Percentiles rank a stretch among this genome's conserved stretches.
Evolutionary conservation across 345 rosid species (phyloP).

Genomic region (Salix brachista): DNA sequence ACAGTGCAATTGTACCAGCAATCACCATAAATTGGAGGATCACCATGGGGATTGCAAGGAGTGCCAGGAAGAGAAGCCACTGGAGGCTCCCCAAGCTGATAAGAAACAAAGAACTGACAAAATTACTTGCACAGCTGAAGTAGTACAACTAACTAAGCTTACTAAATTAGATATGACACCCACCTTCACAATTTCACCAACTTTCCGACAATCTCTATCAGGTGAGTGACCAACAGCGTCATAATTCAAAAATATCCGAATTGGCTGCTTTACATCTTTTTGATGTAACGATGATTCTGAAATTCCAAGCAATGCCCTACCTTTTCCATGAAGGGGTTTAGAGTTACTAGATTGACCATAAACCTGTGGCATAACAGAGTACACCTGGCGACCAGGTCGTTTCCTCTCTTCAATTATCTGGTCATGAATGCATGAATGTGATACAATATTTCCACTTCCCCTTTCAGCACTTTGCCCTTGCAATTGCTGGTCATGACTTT

Average conservation of each 20-base stretch:
- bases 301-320: slow-evolving; percentile 74
- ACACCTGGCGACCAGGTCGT: slow-evolving; percentile 76
- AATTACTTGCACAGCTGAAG: slow-evolving; percentile 10
- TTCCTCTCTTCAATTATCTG: slow-evolving; percentile 84
- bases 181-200: slow-evolving; percentile 92
- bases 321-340: slow-evolving; percentile 44
- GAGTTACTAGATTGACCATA: slow-evolving; percentile 47
- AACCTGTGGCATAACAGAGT: slow-evolving; percentile 83
- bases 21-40: slow-evolving; percentile 82
- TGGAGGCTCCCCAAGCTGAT: slow-evolving; percentile 92
- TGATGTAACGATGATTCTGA: slow-evolving; percentile 26
- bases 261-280: slow-evolving; percentile 69
- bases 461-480: slow-evolving; percentile 38
- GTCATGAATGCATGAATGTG: slow-evolving; percentile 96
- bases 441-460: slow-evolving; percentile 40
- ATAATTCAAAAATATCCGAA: slow-evolving; percentile 88
- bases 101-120: slow-evolving; percentile 6
- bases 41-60: slow-evolving; percentile 71
- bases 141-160: neutral
- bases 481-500: slow-evolving; percentile 28
- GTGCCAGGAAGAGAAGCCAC: slow-evolving; percentile 38
- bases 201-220: slow-evolving; percentile 78
- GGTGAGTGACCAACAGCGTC: slow-evolving; percentile 97
- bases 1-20: slow-evolving; percentile 97
- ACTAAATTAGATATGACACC: slow-evolving; percentile 22